A percentile compares a stretch with the other conserved stretches of the same genome.
phyloP scores from a whole-genome alignment of 2,329 filamentous ascomycete genomes.

The Aspergillus thermomutatus region DNA sequence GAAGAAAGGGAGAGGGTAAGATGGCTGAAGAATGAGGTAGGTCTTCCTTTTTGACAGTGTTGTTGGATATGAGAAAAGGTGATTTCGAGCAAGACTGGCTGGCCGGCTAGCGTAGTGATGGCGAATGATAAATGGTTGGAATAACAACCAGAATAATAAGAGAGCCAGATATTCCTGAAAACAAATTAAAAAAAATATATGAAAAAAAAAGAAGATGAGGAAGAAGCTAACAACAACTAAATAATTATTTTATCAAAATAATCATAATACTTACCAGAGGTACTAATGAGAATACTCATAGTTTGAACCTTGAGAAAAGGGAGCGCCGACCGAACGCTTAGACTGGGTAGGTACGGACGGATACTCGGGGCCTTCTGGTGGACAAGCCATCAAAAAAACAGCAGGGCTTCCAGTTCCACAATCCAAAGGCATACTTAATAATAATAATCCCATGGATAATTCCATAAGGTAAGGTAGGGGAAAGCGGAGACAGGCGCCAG shows the following conservation, averaged over 20 bases:
- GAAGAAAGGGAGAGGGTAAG: constrained; percentile 14
- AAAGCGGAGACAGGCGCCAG: constrained; percentile 22
- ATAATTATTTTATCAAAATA: constrained; percentile 7
- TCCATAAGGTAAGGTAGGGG: constrained; percentile 1
- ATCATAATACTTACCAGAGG: too few relatives aligned
- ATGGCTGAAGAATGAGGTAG: constrained; percentile 10
- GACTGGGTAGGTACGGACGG: too few relatives aligned
- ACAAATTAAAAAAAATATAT: constrained; percentile 6
- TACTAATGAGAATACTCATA: constrained; percentile 10
- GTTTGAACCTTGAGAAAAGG: constrained; percentile 15
- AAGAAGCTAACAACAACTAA: constrained; percentile 2
- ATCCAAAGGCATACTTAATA: too few relatives aligned
- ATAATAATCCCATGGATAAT: neutral
- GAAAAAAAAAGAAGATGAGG: constrained; percentile 7
- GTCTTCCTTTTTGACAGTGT: constrained; percentile 13
- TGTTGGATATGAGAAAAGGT: constrained; percentile 7
- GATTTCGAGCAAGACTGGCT: constrained; percentile 14
- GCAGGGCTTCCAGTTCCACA: constrained; percentile 8
- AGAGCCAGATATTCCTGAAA: neutral
- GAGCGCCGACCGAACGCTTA: constrained; percentile 16
- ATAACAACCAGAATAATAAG: neutral
- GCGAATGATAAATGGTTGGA: constrained; percentile 10
- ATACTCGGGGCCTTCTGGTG: constrained; percentile 3
- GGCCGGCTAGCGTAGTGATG: constrained; percentile 13
- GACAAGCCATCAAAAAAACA: constrained; percentile 12